These are phyloP conservation scores for Aspergillus pseudoglaucus DNA, from an alignment of 2,329 filamentous ascomycete genomes.

Conservation along the genomic window DNA sequence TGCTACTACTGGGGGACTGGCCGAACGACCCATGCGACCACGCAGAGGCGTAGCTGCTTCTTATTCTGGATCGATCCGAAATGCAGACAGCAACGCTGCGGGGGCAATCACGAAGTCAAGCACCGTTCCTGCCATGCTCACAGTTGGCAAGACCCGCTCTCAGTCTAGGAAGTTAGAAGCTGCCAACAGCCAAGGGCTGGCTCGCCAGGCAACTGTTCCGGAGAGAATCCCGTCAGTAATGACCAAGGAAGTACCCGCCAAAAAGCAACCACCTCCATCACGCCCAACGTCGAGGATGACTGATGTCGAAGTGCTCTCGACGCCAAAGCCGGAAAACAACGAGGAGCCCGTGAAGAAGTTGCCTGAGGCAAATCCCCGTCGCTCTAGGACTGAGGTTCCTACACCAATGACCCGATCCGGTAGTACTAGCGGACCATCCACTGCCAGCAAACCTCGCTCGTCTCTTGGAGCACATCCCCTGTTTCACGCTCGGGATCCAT, in stretches of 20 bases:
- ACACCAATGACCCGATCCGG: conserved; percentile 15
- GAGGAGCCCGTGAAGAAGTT: not conserved
- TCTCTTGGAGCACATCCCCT: conserved; percentile 31
- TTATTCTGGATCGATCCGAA: conserved; percentile 28
- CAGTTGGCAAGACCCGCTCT: conserved; percentile 37
- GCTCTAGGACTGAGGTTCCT: conserved; percentile 9
- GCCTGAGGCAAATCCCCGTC: conserved; percentile 5
- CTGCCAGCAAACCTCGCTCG: conserved; percentile 25
- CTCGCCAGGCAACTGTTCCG: conserved; percentile 7
- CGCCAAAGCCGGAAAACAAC: conserved; percentile 8
- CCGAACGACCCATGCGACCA: conserved; percentile 34
- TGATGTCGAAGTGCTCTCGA: conserved; percentile 6
- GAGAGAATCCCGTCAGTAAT: conserved; percentile 18
- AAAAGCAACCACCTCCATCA: not conserved
- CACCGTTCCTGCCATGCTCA: conserved; percentile 27
- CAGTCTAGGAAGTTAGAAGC: conserved; percentile 34
- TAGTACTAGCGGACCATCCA: conserved; percentile 20
- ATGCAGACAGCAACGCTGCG: conserved; percentile 19
- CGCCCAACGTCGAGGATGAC: conserved; percentile 1
- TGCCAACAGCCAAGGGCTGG: conserved; percentile 16
- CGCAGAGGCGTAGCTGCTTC: conserved; percentile 30
- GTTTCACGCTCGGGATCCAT: conserved; percentile 32
- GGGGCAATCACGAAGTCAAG: conserved; percentile 25
- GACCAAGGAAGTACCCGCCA: conserved; percentile 12
- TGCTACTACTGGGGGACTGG: conserved; percentile 26